Evolutionary conservation across 495 filamentous ascomycete species (phyloP).

Genomic region (Podospora didyma): DNA sequence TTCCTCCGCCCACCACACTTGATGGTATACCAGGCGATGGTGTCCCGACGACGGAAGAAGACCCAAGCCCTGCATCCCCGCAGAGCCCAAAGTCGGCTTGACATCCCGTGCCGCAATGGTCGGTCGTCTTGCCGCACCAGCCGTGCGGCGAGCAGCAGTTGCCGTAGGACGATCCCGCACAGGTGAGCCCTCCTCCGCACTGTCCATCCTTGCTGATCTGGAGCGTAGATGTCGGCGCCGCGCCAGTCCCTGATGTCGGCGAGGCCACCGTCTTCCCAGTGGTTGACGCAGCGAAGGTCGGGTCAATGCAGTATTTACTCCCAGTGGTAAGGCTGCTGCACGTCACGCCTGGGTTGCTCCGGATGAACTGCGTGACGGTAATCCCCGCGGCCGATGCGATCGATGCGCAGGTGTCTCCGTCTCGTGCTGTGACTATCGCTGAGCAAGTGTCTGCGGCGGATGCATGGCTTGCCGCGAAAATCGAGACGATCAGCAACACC

Average conservation of each 20-base stretch:
- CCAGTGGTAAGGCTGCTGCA: constrained; percentile 8
- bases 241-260: neutral
- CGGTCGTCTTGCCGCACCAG: constrained; percentile 46
- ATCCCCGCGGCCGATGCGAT: constrained; percentile 8
- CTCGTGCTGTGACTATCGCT: constrained; percentile 2
- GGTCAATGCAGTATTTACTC: constrained; percentile 12
- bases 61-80: constrained; percentile 21
- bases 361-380: constrained; percentile 16
- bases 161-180: constrained; percentile 40
- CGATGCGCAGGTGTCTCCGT: constrained; percentile 17
- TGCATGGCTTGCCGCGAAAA: neutral
- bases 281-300: neutral
- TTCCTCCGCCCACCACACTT: neutral
- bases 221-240: constrained; percentile 23
- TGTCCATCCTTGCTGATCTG: constrained; percentile 46
- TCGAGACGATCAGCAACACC: neutral
- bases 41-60: neutral
- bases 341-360: constrained; percentile 9
- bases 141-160: constrained; percentile 41
- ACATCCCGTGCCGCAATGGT: constrained; percentile 50
- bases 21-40: neutral
- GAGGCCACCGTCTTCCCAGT: neutral
- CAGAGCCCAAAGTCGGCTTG: constrained; percentile 48
- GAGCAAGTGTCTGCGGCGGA: neutral
- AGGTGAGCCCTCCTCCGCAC: constrained; percentile 50